Evolutionary conservation across 768 basidiomycete species (phyloP), one percentile per base, ranked within the genome.

Genomic region (Leccinum broughii): DNA sequence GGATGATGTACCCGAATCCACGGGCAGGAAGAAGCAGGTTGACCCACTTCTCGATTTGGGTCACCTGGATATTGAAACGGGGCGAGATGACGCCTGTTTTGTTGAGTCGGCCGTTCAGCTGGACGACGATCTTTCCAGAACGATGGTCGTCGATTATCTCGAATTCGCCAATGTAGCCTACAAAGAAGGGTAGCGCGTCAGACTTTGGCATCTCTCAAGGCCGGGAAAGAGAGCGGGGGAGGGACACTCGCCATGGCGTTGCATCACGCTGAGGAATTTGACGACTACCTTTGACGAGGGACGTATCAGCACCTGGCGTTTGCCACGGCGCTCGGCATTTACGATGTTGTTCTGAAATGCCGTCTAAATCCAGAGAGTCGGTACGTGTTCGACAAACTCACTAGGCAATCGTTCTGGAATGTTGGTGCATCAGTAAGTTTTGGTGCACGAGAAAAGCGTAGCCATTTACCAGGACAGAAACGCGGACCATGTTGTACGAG

Each of bases 51-150:
- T 96, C 93, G 70, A 98, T 97, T 74, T 95, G 89, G 69, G 77
- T 87, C 63, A 92, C 89, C 75, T 95, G 92, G 68, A 98, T 86
- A 79, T 98, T 98, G 86, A 93, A 98, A 57, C 97, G 91, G 49
- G 96, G 95, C n/a, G 95, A 98, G 79, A 98, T 98, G 74, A 99
- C 96, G 68, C 96, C 97, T n/a, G 89, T 90, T 82, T 99, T 99
- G 85, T 99, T 99, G 69, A 99, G 85, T 62, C 94, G 92, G 51
- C 97, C 97, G 72, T 97, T 99, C 59, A 99, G 88, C 80, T 99
- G 95, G 69, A 98, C 85, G 70, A 99, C 95, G 66, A 99, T 93
- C 81, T 98, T 99, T 70, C 94, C 94, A 7, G 93, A 88, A 62
- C 96, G 95, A 78, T 98, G 97, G 81, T 99, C 97, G 71, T 99